A percentile compares a stretch with the other conserved stretches of the same genome.
Evolutionary conservation across 331 rosid genomes (phyloP).

Genomic region (Stylosanthes scabra): DNA sequence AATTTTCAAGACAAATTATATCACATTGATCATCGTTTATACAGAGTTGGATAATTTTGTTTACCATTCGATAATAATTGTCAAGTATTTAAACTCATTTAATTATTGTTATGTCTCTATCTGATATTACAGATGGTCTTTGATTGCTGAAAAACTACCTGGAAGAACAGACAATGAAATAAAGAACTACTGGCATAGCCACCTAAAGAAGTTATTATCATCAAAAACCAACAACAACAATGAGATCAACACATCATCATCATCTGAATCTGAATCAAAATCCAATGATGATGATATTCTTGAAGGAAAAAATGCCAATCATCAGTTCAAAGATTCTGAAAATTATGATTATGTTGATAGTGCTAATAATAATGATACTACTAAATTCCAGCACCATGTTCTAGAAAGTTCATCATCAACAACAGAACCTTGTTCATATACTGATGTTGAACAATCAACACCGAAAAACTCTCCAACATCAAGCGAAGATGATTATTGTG

Average conservation of each 20-base stretch:
- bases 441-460: neutral
- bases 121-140: slow-evolving; percentile 44
- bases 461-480: neutral
- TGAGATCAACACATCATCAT: neutral
- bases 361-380: neutral
- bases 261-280: neutral
- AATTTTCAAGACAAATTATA: too few relatives aligned
- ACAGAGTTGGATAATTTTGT: neutral
- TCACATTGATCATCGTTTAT: neutral
- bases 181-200: slow-evolving; percentile 53
- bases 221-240: neutral
- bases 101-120: neutral
- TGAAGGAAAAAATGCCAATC: slow-evolving; percentile 2
- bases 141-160: slow-evolving; percentile 42
- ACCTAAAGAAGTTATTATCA: slow-evolving; percentile 21
- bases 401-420: slow-evolving; percentile 38
- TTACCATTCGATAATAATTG: neutral
- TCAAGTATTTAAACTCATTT: too few relatives aligned
- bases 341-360: slow-evolving; percentile 10
- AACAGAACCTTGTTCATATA: neutral
- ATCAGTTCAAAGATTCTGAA: slow-evolving; percentile 2
- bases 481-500: slow-evolving; percentile 7
- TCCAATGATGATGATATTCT: neutral
- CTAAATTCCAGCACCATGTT: slow-evolving; percentile 3
- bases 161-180: slow-evolving; percentile 56